A percentile compares a stretch with the other conserved stretches of the same genome.
Evolutionary conservation across 257 asterid genomes (phyloP).

Genomic region (Solanum megistacrolobum): DNA sequence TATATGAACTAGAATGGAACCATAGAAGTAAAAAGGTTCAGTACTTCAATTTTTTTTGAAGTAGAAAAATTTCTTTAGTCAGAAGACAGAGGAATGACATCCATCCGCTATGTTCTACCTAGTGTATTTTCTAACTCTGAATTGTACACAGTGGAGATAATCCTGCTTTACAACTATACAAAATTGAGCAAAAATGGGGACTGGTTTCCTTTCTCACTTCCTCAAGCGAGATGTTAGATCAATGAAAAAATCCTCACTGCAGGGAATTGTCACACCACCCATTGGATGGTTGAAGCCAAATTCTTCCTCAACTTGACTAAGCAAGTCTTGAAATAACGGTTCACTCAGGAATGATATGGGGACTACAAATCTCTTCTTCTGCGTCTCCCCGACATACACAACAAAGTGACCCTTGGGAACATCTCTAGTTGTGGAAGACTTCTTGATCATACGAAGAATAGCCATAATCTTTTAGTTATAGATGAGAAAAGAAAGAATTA

Average conservation of each 20-base stretch:
- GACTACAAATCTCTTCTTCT: constrained; percentile 26
- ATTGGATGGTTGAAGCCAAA: constrained; percentile 40
- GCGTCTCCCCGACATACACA: constrained; percentile 40
- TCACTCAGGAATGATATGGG: constrained; percentile 29
- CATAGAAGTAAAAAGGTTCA: background rate
- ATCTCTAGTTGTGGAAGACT: background rate
- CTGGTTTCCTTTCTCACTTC: background rate
- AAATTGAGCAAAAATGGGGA: background rate
- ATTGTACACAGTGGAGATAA: background rate
- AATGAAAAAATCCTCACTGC: constrained; percentile 22
- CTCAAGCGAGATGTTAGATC: constrained; percentile 19
- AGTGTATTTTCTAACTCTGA: background rate
- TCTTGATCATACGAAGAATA: background rate
- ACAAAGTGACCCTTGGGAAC: constrained; percentile 53
- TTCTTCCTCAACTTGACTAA: constrained; percentile 29
- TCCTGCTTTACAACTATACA: background rate
- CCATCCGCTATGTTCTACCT: background rate
- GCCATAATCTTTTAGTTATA: background rate
- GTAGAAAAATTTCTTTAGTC: background rate
- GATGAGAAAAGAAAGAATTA: background rate
- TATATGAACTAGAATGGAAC: background rate
- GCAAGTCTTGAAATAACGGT: constrained; percentile 29
- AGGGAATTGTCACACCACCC: constrained; percentile 55
- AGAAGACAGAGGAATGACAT: background rate
- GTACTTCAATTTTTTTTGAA: background rate